Evolutionary conservation across 768 basidiomycete genomes (phyloP), one percentile per base, ranked within the genome.

Genomic region (Phallus indusiatus): DNA sequence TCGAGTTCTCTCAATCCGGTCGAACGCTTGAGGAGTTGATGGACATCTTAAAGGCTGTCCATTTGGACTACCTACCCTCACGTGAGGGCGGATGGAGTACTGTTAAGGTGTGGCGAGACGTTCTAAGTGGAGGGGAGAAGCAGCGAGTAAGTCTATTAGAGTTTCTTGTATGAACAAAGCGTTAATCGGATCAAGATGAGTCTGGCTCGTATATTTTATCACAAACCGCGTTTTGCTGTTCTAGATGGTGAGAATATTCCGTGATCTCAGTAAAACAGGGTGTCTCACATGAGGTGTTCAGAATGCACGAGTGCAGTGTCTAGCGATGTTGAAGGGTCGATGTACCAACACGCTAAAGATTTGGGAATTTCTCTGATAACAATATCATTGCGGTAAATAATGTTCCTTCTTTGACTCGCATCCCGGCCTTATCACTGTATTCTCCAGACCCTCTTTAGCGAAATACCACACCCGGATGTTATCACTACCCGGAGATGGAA

Each of bases 281-380:
- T 49, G 51, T 61, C 55, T 48, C 36, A 14, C 51, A 68, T 64
- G n/a, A 70, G 22, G 68, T 3, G 9, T 59, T 51, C 67, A 88
- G 94, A 98, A 67, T 96, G 93, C 70, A 97, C 94, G 6, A 91
- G 88, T 57, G 95, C 94, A 0, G 92, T 98, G 10, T 94, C 92
- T 12, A 90, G 89, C 62, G 95, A 98, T 68, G 94, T 97, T 20
- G 94, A 98, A 69, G 94, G 94, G 0, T 77, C 83, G 63, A 94
- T 98, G 90, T 98, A 97, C 73, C 89, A 94, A 69, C 84, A 90
- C 63, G 86, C 89, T 28, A 96, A 96, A 71, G 78, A 83, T 34
- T 75, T 90, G 12, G 92, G 87, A 1, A 93, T 96, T 67, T 94
- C 94, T 0, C 78, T 98, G 51, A 87, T 98, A 59, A 97, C 94